Conservation (phyloP, 2,329 filamentous ascomycete species). For the Chaetomiaceae sp. region DNA sequence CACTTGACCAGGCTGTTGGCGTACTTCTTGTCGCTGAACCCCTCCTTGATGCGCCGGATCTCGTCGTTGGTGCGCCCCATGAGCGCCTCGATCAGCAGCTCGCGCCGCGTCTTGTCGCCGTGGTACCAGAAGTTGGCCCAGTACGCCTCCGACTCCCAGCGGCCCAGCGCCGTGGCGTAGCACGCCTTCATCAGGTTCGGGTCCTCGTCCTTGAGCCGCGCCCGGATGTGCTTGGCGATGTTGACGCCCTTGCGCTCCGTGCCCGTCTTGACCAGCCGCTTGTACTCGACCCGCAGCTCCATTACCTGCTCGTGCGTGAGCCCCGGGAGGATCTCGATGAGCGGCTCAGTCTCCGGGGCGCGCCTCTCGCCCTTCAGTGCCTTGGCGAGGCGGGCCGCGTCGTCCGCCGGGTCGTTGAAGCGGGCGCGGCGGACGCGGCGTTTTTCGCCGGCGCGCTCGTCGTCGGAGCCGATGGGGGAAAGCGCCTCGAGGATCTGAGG, state of each 20-base stretch:
- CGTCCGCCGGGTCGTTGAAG: constrained; percentile 81
- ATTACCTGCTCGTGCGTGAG: constrained; percentile 85
- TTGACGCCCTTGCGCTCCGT: constrained; percentile 72
- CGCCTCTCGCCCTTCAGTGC: constrained; percentile 64
- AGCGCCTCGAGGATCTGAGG: constrained; percentile 44
- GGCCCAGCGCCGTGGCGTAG: constrained; percentile 83
- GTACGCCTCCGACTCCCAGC: constrained; percentile 90
- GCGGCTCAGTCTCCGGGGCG: constrained; percentile 61
- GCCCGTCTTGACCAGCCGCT: constrained; percentile 78
- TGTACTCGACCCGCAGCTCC: constrained; percentile 83
- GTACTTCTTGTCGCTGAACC: constrained; percentile 91
- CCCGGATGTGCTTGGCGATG: constrained; percentile 78
- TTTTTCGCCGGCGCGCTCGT: constrained; percentile 41
- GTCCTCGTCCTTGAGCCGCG: constrained; percentile 67
- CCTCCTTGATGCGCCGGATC: constrained; percentile 77
- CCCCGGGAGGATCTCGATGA: constrained; percentile 79
- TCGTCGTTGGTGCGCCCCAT: constrained; percentile 90
- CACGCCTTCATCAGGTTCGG: constrained; percentile 82
- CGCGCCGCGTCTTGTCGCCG: constrained; percentile 73
- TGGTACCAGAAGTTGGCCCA: constrained; percentile 99
- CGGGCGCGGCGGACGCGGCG: constrained; percentile 56
- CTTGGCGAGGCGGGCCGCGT: constrained; percentile 70
- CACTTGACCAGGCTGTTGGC: constrained; percentile 73
- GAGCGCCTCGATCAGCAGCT: constrained; percentile 86
- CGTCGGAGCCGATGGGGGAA: constrained; percentile 50